A percentile compares a stretch with the other conserved stretches of the same genome.
Evolutionary conservation across 2,329 filamentous ascomycete genomes (phyloP).

Genomic region (Colletotrichum tropicale): DNA sequence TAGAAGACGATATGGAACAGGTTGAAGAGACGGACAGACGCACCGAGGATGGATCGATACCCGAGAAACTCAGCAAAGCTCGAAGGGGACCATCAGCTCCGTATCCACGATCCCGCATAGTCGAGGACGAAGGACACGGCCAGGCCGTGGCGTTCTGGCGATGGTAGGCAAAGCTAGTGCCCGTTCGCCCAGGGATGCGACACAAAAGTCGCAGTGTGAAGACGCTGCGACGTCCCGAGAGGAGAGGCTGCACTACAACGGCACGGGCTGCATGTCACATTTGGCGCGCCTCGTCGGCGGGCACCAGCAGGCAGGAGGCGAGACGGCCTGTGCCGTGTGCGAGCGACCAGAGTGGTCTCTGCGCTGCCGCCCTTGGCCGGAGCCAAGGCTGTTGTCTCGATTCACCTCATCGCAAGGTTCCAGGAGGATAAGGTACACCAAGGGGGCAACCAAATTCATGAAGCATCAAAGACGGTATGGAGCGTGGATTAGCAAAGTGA

Average conservation of each 20-base stretch:
- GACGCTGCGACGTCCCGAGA: background rate
- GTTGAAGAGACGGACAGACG: conserved; percentile 7
- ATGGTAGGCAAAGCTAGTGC: background rate
- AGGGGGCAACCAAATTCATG: background rate
- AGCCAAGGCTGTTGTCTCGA: background rate
- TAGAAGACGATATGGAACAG: conserved; percentile 34
- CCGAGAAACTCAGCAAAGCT: conserved; percentile 1
- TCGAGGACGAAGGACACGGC: background rate
- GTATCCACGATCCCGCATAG: background rate
- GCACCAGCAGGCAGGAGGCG: background rate
- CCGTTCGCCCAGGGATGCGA: background rate
- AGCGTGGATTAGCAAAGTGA: background rate
- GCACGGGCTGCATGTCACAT: background rate
- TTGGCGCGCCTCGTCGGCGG: background rate
- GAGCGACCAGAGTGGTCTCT: background rate
- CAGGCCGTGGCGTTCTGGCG: background rate
- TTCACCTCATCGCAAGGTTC: background rate
- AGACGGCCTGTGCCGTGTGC: background rate
- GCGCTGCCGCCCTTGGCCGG: background rate
- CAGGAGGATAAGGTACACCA: background rate
- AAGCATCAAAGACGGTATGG: background rate
- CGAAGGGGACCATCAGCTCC: background rate
- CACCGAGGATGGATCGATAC: conserved; percentile 11
- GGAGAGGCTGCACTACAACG: background rate
- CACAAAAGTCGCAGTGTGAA: background rate